Conservation (phyloP, 1,284 basidiomycete species). For the Naganishia albida region DNA sequence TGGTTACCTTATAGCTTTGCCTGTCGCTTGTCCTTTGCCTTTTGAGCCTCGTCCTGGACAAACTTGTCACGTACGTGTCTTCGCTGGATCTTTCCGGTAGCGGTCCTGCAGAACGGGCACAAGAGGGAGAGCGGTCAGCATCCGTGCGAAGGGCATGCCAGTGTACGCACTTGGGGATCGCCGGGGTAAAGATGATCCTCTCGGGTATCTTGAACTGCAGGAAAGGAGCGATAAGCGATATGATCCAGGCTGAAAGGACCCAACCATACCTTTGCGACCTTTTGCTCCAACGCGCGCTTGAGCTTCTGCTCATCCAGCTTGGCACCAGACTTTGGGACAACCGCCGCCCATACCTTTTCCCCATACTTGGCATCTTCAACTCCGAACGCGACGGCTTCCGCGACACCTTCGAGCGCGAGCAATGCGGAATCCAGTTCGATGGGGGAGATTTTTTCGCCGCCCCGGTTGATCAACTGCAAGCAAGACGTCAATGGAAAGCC, state of each 20-base stretch:
- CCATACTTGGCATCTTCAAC: conserved; percentile 48
- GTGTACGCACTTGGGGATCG: conserved; percentile 42
- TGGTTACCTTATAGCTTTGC: conserved; percentile 29
- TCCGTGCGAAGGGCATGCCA: not conserved
- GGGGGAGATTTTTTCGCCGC: conserved; percentile 68
- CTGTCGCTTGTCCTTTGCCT: conserved; percentile 30
- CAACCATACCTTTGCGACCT: conserved; percentile 39
- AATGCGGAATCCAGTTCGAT: conserved; percentile 63
- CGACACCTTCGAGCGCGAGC: conserved; percentile 56
- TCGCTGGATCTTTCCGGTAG: conserved; percentile 48
- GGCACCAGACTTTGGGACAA: conserved; percentile 35
- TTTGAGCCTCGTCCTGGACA: conserved; percentile 32
- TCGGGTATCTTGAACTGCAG: conserved; percentile 46
- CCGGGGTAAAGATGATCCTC: conserved; percentile 42
- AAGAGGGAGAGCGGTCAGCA: not conserved
- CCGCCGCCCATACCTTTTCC: conserved; percentile 48
- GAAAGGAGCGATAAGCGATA: conserved; percentile 4
- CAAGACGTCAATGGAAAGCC: not conserved
- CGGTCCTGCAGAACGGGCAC: conserved; percentile 37
- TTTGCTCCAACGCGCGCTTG: conserved; percentile 38
- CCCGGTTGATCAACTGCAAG: conserved; percentile 60
- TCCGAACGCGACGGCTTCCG: conserved; percentile 57
- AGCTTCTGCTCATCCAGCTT: conserved; percentile 34
- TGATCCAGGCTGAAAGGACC: not conserved
- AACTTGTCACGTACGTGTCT: conserved; percentile 41